Conservation (phyloP, 2,329 filamentous ascomycete species). For the Fusarium nurragi region DNA sequence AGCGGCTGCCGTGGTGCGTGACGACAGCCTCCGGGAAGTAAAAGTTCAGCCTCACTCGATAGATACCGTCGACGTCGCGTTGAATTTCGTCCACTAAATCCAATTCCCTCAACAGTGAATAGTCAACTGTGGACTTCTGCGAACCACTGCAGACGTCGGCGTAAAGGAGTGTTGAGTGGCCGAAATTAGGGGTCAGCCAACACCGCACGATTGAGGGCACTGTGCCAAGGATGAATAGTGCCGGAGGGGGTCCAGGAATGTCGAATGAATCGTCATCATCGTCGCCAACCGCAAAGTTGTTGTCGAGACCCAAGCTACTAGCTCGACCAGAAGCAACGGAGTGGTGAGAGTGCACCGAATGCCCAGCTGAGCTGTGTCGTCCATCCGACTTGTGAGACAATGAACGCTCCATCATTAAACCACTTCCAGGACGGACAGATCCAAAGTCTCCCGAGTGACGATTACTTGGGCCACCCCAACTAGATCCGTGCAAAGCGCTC, state of each 20-base stretch:
- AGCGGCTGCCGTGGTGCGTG: conserved; percentile 76
- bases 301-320: conserved; percentile 88
- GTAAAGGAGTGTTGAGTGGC: conserved; percentile 87
- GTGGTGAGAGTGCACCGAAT: conserved; percentile 74
- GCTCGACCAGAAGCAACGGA: conserved; percentile 82
- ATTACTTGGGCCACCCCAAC: conserved; percentile 81
- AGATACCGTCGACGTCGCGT: conserved; percentile 70
- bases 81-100: conserved; percentile 74
- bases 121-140: conserved; percentile 84
- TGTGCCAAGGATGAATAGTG: conserved; percentile 84
- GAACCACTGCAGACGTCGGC: conserved; percentile 93
- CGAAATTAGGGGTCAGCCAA: conserved; percentile 92
- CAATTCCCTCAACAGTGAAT: conserved; percentile 77
- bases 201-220: conserved; percentile 95
- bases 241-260: conserved; percentile 79
- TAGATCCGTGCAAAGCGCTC: conserved; percentile 86
- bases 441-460: conserved; percentile 86
- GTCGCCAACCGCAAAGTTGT: conserved; percentile 69
- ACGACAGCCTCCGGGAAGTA: conserved; percentile 93
- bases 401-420: conserved; percentile 89
- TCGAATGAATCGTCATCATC: conserved; percentile 76
- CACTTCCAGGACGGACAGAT: conserved; percentile 79
- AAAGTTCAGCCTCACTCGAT: conserved; percentile 79
- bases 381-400: conserved; percentile 97
- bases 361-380: conserved; percentile 90